Evolutionary conservation across 495 filamentous ascomycete species (phyloP).

Genomic region (Chaetomium fimeti): DNA sequence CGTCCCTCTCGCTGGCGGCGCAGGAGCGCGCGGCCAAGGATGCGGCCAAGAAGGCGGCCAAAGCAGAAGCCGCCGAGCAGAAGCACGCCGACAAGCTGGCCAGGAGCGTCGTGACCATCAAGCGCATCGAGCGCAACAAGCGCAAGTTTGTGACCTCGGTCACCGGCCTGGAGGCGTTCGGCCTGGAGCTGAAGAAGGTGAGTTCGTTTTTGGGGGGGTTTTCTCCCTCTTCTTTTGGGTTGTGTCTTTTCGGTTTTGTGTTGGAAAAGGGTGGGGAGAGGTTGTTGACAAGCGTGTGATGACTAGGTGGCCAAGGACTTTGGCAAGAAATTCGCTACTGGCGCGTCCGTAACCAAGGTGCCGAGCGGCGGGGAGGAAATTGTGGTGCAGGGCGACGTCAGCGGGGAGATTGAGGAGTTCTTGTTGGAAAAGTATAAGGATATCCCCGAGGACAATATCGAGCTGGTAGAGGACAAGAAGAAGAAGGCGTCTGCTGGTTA

Average conservation of each 20-base stretch:
- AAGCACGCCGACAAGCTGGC: constrained; percentile 75
- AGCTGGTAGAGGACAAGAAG: constrained; percentile 91
- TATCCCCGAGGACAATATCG: constrained; percentile 91
- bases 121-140: constrained; percentile 97
- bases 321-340: constrained; percentile 91
- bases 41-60: constrained; percentile 82
- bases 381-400: constrained; percentile 95
- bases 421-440: constrained; percentile 78
- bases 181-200: constrained; percentile 88
- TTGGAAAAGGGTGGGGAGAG: too few species aligned
- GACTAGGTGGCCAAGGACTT: constrained; percentile 67
- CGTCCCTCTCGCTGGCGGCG: constrained; percentile 80
- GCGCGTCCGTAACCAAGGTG: constrained; percentile 85
- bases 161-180: constrained; percentile 83
- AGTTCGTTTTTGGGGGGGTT: not conserved
- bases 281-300: not conserved
- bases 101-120: constrained; percentile 80
- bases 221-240: not conserved
- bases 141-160: constrained; percentile 92
- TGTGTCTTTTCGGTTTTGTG: too few species aligned
- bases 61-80: constrained; percentile 78
- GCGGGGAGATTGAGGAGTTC: constrained; percentile 91
- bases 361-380: constrained; percentile 90
- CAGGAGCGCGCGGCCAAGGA: constrained; percentile 92
- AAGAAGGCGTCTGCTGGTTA: constrained; percentile 49